Evolutionary conservation across 2,329 filamentous ascomycete genomes (phyloP), one percentile per base, ranked within the genome.

Genomic region (Penicillium corylophilum): DNA sequence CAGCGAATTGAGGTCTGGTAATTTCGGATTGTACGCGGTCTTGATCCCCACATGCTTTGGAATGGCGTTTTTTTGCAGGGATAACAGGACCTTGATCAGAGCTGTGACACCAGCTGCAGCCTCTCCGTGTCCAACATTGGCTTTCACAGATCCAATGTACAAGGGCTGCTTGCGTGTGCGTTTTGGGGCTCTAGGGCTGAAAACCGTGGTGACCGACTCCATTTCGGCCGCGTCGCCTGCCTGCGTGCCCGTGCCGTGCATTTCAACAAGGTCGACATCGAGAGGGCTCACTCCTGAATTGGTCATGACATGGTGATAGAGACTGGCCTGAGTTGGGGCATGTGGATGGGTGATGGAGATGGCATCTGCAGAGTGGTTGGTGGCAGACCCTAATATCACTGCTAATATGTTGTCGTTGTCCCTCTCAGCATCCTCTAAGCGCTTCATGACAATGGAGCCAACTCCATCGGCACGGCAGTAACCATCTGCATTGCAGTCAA

Each of bases 31-130:
- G 10, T 72, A 61, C 9, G 55, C 44, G n/a, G 57, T 68, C 46
- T 88, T 88, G 71, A 89, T 87, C 6, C 86, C 86, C 6, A 82
- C 75, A 56, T 90, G 86, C 0, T 82, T 84, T 0, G 85, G 84
- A 29, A 89, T 88, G 3, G 71, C 66, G 46, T 79, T 80, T 60
- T 87, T 81, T 67, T 84, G 77, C 40, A 86, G 66, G 83, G 87
- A 87, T 61, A 87, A 63, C 3, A 88, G 68, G 0, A 85, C 80
- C 67, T 88, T 88, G 63, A 83, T 74, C 3, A 88, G 71, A 1
- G 66, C 56, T 4, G 62, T 60, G 1, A 68, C 55, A 10, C 70
- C 71, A 1, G 69, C 63, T 1, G 44, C 71, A 2, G 67, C 60
- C 41, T 72, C n/a, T 77, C 79, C n/a, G 78, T 83, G 35, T 79